Conservation (phyloP, 345 rosid species). For the Microcos paniculata region DNA sequence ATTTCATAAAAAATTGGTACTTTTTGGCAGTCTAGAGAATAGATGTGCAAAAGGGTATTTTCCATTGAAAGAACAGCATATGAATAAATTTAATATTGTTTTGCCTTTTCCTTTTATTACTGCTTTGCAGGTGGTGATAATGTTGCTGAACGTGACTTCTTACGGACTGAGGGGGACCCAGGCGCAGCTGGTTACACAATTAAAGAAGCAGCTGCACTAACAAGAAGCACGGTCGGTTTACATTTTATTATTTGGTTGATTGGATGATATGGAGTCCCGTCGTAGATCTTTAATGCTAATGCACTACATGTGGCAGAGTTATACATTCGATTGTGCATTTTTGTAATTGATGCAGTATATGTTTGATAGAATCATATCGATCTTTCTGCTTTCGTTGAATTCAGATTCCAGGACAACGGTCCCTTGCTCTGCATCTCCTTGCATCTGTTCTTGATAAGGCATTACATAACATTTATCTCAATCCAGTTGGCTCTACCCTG, state of each 20-base stretch:
- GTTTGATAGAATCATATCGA: constrained; percentile 4
- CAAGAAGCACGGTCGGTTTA: constrained; percentile 78
- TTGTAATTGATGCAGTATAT: neutral
- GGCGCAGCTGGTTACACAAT: constrained; percentile 85
- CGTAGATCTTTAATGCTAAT: neutral
- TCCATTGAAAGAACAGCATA: neutral
- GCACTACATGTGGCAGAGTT: neutral
- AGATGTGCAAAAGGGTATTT: neutral
- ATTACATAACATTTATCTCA: constrained; percentile 41
- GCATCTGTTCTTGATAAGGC: constrained; percentile 78
- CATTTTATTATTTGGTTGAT: neutral
- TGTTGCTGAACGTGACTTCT: constrained; percentile 70
- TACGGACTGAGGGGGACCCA: constrained; percentile 93
- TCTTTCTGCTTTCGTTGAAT: constrained; percentile 20
- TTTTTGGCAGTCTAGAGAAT: neutral
- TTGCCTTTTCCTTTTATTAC: neutral
- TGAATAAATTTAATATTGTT: neutral
- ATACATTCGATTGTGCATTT: neutral
- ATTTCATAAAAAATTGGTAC: neutral
- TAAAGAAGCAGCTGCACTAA: constrained; percentile 75
- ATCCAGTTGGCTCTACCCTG: constrained; percentile 39
- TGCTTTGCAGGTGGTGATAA: constrained; percentile 51
- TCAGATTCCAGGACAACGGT: constrained; percentile 87
- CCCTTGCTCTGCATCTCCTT: constrained; percentile 73
- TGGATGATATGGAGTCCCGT: neutral